Base-by-base conservation (phyloP, 345 rosid species). In the Hibiscus tridactylites region DNA sequence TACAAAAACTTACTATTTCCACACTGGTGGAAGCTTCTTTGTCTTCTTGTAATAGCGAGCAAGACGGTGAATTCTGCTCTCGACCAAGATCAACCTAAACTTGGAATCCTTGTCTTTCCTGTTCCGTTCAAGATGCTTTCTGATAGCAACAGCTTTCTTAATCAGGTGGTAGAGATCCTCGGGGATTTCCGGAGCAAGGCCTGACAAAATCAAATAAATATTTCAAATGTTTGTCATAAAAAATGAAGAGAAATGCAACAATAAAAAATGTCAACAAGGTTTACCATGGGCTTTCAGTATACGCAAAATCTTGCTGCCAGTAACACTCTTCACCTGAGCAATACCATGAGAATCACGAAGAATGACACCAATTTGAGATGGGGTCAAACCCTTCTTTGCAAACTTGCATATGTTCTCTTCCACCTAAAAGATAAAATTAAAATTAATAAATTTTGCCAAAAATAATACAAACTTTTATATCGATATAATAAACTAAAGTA, bases 41-140 rank as follows among this genome's bases (percentile, higher is more conserved):
- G 94, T 93, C 84, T 91, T 93, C 90, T 91, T 93, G 88, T 93
- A 93, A 76, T 91, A 91, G 35, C 98, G 96, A 46, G 98, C 98
- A 74, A 89, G 96, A 39, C 96, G 89, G 77, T 93, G 97, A 65
- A 91, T 91, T 78, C 98, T 88, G 85, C 98, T 91, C 82, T 93
- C 98, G 0, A 89, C 98, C 78, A 93, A 87, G 81, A 91, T 93
- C 86, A 93, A 62, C 77, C 98, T 78, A 61, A 93, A 93, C 70
- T 91, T 91, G 76, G 98, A 93, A 49, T 93, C 98, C 76, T 93
- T 93, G 77, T 91, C 98, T 82, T 93, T 93, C 79, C 98, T 78
- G 86, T 91, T 93, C 86, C 98, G 91, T 85, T 93, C 98, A 76
- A 93, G 81, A 76, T 93, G 98, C 87, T 93, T 93, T 73, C 97